Conservation (phyloP, 2,329 filamentous ascomycete genomes). For the Xylaria arbuscula region DNA sequence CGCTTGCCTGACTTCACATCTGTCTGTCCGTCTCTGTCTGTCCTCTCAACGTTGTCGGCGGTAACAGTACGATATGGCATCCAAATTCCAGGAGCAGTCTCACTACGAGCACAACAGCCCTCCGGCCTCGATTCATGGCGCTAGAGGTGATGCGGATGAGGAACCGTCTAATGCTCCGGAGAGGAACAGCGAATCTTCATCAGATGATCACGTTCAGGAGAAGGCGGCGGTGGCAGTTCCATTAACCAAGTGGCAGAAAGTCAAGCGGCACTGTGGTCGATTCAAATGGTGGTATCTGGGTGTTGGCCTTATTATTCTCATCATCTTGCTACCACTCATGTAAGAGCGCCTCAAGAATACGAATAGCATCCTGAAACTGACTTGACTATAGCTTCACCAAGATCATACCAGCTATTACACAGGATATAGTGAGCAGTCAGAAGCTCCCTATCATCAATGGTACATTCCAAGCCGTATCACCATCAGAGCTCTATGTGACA, state of each 20-base stretch:
- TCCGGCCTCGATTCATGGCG: constrained; percentile 45
- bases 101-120: constrained; percentile 44
- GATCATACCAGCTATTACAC: constrained; percentile 59
- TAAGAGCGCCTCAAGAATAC: constrained; percentile 48
- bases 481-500: constrained; percentile 51
- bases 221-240: constrained; percentile 40
- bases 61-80: constrained; percentile 42
- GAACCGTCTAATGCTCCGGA: constrained; percentile 31
- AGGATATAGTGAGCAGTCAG: constrained; percentile 57
- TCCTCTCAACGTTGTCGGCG: constrained; percentile 30
- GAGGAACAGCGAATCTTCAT: constrained; percentile 41
- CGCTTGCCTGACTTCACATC: constrained; percentile 13
- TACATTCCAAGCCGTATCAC: constrained; percentile 50
- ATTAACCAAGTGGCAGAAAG: constrained; percentile 52
- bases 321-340: constrained; percentile 59
- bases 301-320: constrained; percentile 53
- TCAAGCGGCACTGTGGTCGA: constrained; percentile 55
- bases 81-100: constrained; percentile 47
- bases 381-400: constrained; percentile 56
- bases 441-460: constrained; percentile 54
- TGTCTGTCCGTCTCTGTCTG: constrained; percentile 25
- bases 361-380: constrained; percentile 22
- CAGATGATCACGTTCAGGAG: constrained; percentile 47
- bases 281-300: constrained; percentile 59
- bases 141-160: constrained; percentile 35